A percentile compares a stretch with the other conserved stretches of the same genome.
These are phyloP conservation scores for Artemisia annua DNA, from an alignment of 129 eudicot species.

Conservation along the genomic window DNA sequence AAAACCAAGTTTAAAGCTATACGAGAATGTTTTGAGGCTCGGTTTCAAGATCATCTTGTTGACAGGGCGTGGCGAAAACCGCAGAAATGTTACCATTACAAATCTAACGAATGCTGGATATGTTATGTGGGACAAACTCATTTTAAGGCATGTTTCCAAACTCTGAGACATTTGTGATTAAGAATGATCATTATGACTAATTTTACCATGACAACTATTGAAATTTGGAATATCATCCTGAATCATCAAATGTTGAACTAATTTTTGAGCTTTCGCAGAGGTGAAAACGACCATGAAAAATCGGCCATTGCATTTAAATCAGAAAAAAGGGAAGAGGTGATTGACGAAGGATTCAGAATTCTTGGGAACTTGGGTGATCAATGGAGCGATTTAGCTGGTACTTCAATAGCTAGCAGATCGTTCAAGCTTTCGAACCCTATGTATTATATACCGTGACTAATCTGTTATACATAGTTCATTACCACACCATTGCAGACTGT, in stretches of 20 bases:
- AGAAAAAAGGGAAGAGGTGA: slow-evolving; percentile 73
- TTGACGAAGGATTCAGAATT: slow-evolving; percentile 64
- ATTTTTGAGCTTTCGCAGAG: slow-evolving; percentile 36
- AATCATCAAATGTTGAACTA: background rate
- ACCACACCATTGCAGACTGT: background rate
- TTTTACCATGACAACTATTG: no score
- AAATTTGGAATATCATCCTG: no score
- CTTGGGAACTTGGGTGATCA: slow-evolving; percentile 86
- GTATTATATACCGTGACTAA: slow-evolving; percentile 72
- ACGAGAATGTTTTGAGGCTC: slow-evolving; percentile 56
- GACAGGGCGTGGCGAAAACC: slow-evolving; percentile 75
- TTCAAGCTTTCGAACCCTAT: slow-evolving; percentile 92
- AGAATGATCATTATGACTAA: no score
- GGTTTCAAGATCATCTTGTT: slow-evolving; percentile 77
- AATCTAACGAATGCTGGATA: slow-evolving; percentile 66
- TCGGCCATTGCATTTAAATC: slow-evolving; percentile 61
- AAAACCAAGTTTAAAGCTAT: slow-evolving; percentile 71
- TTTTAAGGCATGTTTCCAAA: slow-evolving; percentile 51
- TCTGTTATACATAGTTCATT: slow-evolving; percentile 1
- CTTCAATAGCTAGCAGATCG: slow-evolving; percentile 57
- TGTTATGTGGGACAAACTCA: slow-evolving; percentile 76
- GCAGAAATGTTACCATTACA: slow-evolving; percentile 50
- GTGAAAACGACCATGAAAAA: slow-evolving; percentile 60
- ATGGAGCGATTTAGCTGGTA: slow-evolving; percentile 84
- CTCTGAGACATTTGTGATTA: background rate